A percentile compares a stretch with the other conserved stretches of the same genome.
phyloP scores from a whole-genome alignment of 495 filamentous ascomycete genomes.

The Aeminium ludgeri region DNA sequence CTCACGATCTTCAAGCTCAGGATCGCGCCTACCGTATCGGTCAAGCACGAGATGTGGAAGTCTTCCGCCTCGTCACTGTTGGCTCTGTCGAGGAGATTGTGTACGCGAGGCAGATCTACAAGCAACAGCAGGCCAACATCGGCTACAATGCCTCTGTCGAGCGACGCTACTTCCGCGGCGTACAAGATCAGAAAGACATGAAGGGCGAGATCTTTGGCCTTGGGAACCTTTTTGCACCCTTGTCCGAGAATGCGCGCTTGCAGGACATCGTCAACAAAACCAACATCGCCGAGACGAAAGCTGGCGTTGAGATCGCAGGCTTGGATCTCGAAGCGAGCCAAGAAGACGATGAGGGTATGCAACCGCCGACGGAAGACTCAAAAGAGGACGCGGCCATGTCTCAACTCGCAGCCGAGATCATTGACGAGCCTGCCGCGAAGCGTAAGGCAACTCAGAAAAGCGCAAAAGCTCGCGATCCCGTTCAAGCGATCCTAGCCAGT shows the following conservation, averaged over 20 bases:
- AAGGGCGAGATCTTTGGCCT: conserved; percentile 94
- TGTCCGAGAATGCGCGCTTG: conserved; percentile 62
- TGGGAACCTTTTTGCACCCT: conserved; percentile 68
- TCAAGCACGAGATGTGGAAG: conserved; percentile 83
- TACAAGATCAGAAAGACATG: conserved; percentile 61
- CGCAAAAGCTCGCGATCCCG: conserved; percentile 42
- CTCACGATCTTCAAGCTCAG: conserved; percentile 86
- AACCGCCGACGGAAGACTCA: conserved; percentile 32
- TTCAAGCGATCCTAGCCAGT: conserved; percentile 74
- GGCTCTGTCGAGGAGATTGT: conserved; percentile 97
- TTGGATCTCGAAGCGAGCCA: conserved; percentile 40
- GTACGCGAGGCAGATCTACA: conserved; percentile 95
- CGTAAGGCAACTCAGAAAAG: conserved; percentile 10
- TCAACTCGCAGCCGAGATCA: conserved; percentile 57
- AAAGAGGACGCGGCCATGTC: conserved; percentile 49
- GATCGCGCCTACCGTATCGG: conserved; percentile 95
- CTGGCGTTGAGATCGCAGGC: conserved; percentile 62
- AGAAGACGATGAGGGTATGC: conserved; percentile 26
- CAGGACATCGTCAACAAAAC: conserved; percentile 94
- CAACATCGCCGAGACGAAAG: conserved; percentile 83
- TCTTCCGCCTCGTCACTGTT: conserved; percentile 81
- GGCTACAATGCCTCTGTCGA: conserved; percentile 87
- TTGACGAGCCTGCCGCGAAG: conserved; percentile 6
- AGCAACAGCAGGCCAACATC: conserved; percentile 96
- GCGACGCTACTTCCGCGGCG: conserved; percentile 87